Evolutionary conservation across 208 protist genomes (phyloP).

Genomic region (Leishmania braziliensis): DNA sequence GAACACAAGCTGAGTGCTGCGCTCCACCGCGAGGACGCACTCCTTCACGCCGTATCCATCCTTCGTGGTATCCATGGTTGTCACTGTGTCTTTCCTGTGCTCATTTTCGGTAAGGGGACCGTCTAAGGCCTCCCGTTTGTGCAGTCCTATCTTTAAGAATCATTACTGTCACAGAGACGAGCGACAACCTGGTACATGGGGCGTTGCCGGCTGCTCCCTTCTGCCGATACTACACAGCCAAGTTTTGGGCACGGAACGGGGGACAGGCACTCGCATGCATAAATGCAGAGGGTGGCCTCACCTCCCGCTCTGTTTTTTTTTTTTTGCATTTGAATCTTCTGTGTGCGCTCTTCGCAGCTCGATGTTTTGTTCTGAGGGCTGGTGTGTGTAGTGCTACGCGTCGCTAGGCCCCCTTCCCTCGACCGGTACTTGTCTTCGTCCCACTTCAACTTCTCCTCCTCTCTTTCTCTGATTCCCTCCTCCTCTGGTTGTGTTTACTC

Average conservation of each 20-base stretch:
- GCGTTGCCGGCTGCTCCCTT: neutral
- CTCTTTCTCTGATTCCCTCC: conserved; percentile 14
- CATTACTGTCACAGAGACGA: neutral
- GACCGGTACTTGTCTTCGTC: neutral
- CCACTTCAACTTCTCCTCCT: neutral
- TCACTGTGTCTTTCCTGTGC: neutral
- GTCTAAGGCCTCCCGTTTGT: neutral
- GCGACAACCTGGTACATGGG: no score
- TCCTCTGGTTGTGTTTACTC: neutral
- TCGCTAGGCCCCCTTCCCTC: neutral
- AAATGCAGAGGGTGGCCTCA: neutral
- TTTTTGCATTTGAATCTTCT: neutral
- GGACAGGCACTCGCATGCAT: neutral
- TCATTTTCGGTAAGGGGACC: neutral
- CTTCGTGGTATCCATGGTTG: neutral
- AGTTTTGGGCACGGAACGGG: neutral
- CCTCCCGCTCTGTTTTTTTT: neutral
- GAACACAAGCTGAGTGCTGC: neutral
- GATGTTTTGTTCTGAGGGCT: neutral
- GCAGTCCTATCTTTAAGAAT: neutral
- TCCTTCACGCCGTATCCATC: neutral
- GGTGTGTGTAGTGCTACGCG: neutral
- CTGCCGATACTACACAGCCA: neutral
- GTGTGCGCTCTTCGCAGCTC: neutral
- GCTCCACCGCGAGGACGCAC: neutral